These are phyloP conservation scores for Macadamia integrifolia DNA, from an alignment of 164 flowering plant species.

Conservation along the genomic window DNA sequence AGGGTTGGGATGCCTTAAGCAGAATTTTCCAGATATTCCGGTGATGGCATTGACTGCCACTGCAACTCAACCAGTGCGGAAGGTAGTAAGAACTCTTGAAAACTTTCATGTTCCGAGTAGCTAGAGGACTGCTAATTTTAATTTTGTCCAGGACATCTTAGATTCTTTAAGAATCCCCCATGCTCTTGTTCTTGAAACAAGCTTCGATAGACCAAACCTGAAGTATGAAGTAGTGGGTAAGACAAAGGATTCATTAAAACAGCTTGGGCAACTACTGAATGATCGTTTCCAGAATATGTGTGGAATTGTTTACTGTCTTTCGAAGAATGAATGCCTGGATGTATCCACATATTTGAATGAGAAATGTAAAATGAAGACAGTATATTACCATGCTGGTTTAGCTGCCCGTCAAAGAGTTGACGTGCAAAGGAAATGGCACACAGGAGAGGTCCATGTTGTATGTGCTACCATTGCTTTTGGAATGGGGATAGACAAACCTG, in stretches of 20 bases:
- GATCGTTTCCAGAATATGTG: conserved; percentile 57
- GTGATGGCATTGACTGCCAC: conserved; percentile 98
- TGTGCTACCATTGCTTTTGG: conserved; percentile 99
- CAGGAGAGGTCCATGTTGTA: conserved; percentile 77
- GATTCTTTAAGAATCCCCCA: conserved; percentile 67
- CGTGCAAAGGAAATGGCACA: conserved; percentile 84
- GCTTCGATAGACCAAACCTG: conserved; percentile 96
- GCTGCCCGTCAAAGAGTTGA: conserved; percentile 66
- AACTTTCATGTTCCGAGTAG: neutral
- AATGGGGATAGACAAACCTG: conserved; percentile 98
- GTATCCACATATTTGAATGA: conserved; percentile 68
- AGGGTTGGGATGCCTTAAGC: conserved; percentile 83
- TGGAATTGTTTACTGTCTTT: conserved; percentile 95
- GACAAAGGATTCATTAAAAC: conserved; percentile 73
- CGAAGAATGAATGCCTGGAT: conserved; percentile 84
- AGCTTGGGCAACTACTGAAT: conserved; percentile 65
- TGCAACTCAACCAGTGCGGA: conserved; percentile 76
- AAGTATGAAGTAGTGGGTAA: conserved; percentile 84
- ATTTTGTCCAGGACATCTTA: conserved; percentile 66
- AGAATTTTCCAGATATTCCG: conserved; percentile 75
- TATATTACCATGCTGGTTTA: conserved; percentile 92
- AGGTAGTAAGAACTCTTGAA: conserved; percentile 35
- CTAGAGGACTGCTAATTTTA: conserved; percentile 1
- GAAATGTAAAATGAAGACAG: conserved; percentile 72
- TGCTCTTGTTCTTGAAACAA: conserved; percentile 82